Evolutionary conservation across 306 rosid species (phyloP).

Genomic region (Dalbergia oliveri): DNA sequence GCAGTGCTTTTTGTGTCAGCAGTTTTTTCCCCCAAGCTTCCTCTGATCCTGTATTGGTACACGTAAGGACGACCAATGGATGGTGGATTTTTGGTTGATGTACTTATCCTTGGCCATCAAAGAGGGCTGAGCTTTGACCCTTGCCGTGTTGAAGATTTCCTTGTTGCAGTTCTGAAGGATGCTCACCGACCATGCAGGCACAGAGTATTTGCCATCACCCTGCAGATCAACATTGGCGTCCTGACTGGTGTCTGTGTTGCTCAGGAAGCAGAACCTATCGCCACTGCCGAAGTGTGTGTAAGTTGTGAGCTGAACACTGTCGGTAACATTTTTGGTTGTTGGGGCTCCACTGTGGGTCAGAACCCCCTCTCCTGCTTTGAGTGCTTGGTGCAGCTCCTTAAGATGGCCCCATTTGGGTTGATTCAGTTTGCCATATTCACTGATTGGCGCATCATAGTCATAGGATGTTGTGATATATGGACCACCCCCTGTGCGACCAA

Average conservation of each 20-base stretch:
- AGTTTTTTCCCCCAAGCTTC: no score
- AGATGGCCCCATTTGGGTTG: slow-evolving; percentile 60
- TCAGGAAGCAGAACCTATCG: slow-evolving; percentile 9
- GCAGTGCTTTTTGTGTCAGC: neutral
- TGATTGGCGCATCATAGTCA: slow-evolving; percentile 49
- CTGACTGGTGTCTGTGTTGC: neutral
- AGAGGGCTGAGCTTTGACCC: slow-evolving; percentile 27
- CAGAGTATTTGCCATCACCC: neutral
- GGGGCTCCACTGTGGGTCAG: no score
- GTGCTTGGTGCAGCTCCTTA: slow-evolving; percentile 37
- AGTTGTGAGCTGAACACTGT: neutral
- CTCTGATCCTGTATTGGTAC: no score
- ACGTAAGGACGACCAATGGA: slow-evolving; percentile 16
- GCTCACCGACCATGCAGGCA: slow-evolving; percentile 45
- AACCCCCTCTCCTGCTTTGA: neutral
- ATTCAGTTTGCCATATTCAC: slow-evolving; percentile 51
- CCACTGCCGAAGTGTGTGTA: neutral
- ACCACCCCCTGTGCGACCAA: neutral
- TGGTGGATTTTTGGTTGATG: no score
- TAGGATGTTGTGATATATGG: slow-evolving; percentile 29
- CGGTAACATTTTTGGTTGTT: no score
- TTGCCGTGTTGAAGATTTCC: slow-evolving; percentile 42
- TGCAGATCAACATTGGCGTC: neutral
- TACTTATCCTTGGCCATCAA: neutral
- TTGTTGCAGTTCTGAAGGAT: slow-evolving; percentile 43